phyloP scores from a whole-genome alignment of 495 filamentous ascomycete species.

The Penicillium lagena region DNA sequence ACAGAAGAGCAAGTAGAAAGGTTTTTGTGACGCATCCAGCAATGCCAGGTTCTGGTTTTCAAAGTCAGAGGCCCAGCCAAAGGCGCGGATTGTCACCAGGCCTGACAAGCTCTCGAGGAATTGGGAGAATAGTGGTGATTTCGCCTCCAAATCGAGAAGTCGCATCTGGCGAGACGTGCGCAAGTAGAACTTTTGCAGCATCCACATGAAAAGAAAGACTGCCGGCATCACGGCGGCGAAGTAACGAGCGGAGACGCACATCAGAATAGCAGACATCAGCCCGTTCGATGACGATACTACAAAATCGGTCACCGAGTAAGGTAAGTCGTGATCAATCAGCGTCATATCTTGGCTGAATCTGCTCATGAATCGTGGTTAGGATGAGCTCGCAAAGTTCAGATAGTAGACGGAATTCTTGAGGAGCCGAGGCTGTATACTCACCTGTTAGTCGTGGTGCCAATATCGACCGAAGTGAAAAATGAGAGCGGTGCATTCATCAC shows the following conservation, averaged over 20 bases:
- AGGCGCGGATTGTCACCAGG: constrained; percentile 61
- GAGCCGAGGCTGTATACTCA: neutral
- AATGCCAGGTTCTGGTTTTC: constrained; percentile 35
- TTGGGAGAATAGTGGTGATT: constrained; percentile 60
- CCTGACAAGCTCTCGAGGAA: constrained; percentile 62
- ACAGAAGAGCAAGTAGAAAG: constrained; percentile 52
- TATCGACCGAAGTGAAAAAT: too few species aligned
- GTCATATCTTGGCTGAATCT: constrained; percentile 31
- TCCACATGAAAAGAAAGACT: constrained; percentile 26
- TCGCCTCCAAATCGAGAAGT: constrained; percentile 50
- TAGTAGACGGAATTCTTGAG: constrained; percentile 8
- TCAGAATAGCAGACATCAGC: constrained; percentile 11
- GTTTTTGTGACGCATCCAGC: constrained; percentile 51
- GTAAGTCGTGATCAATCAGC: constrained; percentile 35
- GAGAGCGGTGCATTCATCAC: too few species aligned
- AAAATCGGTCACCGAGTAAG: constrained; percentile 6
- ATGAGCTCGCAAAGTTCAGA: constrained; percentile 1
- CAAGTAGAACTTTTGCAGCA: constrained; percentile 50
- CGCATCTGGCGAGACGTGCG: constrained; percentile 55
- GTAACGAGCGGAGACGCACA: constrained; percentile 19
- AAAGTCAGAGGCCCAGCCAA: constrained; percentile 40
- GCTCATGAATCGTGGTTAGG: neutral
- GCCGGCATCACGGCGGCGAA: constrained; percentile 11
- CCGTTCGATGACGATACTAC: constrained; percentile 14
- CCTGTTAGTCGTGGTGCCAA: too few species aligned